phyloP scores from a whole-genome alignment of 192 early-diverging fungal genomes.

The Chytriomyces sp. region DNA sequence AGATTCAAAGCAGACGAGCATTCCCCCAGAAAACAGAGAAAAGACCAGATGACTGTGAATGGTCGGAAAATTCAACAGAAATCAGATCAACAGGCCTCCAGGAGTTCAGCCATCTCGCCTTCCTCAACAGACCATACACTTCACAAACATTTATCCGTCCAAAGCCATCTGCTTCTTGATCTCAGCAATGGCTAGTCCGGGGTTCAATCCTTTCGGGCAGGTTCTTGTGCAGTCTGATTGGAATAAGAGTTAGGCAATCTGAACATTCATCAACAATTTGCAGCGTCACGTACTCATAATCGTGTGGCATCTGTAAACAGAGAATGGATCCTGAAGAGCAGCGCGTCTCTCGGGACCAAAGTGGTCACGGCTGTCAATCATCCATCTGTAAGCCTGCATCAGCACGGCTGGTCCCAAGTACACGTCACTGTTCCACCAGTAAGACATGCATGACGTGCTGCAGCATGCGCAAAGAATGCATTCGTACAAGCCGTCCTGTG shows the following conservation, averaged over 20 bases:
- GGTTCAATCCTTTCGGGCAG: constrained; percentile 98
- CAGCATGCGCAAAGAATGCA: constrained; percentile 98
- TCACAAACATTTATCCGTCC: constrained; percentile 36
- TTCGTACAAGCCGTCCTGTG: constrained; percentile 90
- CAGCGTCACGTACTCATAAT: constrained; percentile 71
- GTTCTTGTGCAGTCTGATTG: constrained; percentile 86
- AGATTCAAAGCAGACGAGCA: too few species aligned
- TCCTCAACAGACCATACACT: too few species aligned
- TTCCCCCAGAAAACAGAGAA: too few species aligned
- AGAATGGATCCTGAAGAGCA: constrained; percentile 91
- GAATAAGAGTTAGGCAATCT: background rate
- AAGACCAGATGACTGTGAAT: too few species aligned
- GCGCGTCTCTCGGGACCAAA: constrained; percentile 82
- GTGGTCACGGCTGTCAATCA: constrained; percentile 96
- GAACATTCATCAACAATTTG: too few species aligned
- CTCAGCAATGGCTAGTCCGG: constrained; percentile 94
- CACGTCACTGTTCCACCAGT: constrained; percentile 91
- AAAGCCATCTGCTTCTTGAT: constrained; percentile 94
- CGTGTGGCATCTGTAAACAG: constrained; percentile 98
- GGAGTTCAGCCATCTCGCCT: too few species aligned
- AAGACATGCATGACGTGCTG: constrained; percentile 92
- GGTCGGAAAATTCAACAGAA: too few species aligned
- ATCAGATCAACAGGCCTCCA: too few species aligned
- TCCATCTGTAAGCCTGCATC: constrained; percentile 99
- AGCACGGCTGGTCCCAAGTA: constrained; percentile 96